A percentile compares a stretch with the other conserved stretches of the same genome.
Evolutionary conservation across 768 basidiomycete genomes (phyloP).

Genomic region (Lactifluus pinguis): DNA sequence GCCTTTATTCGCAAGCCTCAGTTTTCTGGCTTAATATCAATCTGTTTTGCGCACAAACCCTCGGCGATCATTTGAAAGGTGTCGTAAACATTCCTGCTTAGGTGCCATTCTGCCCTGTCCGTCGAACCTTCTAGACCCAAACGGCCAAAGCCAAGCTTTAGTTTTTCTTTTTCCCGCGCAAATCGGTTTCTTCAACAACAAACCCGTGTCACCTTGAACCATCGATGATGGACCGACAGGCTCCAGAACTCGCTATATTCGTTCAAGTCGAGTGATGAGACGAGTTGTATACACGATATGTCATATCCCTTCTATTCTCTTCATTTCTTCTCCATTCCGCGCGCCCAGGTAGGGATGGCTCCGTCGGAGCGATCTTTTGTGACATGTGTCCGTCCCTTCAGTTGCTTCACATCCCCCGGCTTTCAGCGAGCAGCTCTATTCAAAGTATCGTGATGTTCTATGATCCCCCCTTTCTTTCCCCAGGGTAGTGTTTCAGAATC

Average conservation of each 20-base stretch:
- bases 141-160: neutral
- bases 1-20: neutral
- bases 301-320: neutral
- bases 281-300: neutral
- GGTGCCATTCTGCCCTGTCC: constrained; percentile 3
- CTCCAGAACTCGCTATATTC: neutral
- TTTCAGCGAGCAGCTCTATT: constrained; percentile 1
- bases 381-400: constrained; percentile 6
- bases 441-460: neutral
- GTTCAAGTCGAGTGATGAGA: neutral
- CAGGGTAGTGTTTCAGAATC: constrained; percentile 11
- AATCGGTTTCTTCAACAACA: neutral
- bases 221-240: neutral
- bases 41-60: neutral
- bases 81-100: constrained; percentile 5
- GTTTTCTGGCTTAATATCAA: too few species aligned
- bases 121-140: constrained; percentile 7
- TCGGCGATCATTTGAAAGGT: constrained; percentile 11
- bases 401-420: constrained; percentile 2
- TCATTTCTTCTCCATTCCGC: neutral
- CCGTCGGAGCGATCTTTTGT: constrained; percentile 3
- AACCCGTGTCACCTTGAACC: neutral
- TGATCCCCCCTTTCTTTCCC: constrained; percentile 7
- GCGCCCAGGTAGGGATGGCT: neutral
- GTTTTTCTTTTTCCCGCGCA: neutral